Evolutionary conservation across 148 eudicot genomes (phyloP).

Genomic region (Vaccinium darrowii): DNA sequence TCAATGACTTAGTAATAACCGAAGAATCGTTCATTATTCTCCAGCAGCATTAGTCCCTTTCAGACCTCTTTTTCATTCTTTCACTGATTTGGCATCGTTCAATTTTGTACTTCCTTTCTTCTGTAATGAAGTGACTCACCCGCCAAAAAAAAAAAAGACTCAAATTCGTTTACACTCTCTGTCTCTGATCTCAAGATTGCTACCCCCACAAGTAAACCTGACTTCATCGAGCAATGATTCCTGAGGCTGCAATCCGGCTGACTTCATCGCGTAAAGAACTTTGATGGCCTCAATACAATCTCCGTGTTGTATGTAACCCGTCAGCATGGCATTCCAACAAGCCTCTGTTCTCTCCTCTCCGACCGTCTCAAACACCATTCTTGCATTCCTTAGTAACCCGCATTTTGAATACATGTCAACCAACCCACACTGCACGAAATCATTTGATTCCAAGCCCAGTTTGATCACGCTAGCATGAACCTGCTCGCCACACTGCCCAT

Average conservation of each 20-base stretch:
- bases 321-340: conserved; percentile 77
- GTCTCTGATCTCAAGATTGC: neutral
- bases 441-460: conserved; percentile 41
- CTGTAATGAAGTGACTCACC: neutral
- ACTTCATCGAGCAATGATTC: conserved; percentile 53
- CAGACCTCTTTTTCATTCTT: neutral
- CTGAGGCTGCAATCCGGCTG: conserved; percentile 51
- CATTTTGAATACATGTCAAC: conserved; percentile 66
- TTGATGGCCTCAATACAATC: conserved; percentile 55
- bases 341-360: conserved; percentile 32
- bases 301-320: conserved; percentile 46
- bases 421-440: conserved; percentile 61
- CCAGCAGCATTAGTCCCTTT: neutral
- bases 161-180: neutral
- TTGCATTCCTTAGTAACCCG: conserved; percentile 49
- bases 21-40: neutral
- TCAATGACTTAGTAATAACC: neutral
- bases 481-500: conserved; percentile 50
- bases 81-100: neutral
- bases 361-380: conserved; percentile 41
- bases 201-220: conserved; percentile 47
- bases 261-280: conserved; percentile 67
- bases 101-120: neutral
- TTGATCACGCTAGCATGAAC: conserved; percentile 65
- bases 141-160: neutral